A percentile compares a stretch with the other conserved stretches of the same genome.
Conservation (phyloP, 345 rosid genomes). For the Brassica napus region DNA sequence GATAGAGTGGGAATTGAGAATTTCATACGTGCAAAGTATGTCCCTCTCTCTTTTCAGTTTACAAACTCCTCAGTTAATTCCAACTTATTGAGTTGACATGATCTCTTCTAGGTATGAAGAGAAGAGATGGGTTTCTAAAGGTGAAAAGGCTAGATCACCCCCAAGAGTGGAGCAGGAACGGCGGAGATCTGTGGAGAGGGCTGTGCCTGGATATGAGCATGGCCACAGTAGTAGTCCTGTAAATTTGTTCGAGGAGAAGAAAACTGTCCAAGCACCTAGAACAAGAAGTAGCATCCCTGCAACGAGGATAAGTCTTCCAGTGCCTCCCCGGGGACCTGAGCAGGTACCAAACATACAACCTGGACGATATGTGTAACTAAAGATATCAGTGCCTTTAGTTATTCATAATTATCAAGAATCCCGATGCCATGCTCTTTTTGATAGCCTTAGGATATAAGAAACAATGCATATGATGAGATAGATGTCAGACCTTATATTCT, state of each 20-base stretch:
- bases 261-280: conserved; percentile 48
- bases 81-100: conserved; percentile 10
- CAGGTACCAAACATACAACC: conserved; percentile 54
- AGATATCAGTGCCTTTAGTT: conserved; percentile 3
- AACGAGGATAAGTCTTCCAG: conserved; percentile 60
- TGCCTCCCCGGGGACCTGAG: conserved; percentile 72
- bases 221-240: conserved; percentile 52
- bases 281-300: conserved; percentile 50
- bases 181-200: conserved; percentile 63
- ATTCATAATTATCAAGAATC: conserved; percentile 12
- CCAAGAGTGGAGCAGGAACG: conserved; percentile 56
- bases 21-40: conserved; percentile 89
- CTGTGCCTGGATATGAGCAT: conserved; percentile 50
- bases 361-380: not conserved
- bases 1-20: conserved; percentile 95
- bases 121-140: conserved; percentile 84
- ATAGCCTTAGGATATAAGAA: conserved; percentile 8
- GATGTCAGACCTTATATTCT: not conserved
- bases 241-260: conserved; percentile 63
- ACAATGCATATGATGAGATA: conserved; percentile 3
- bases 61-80: not conserved
- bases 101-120: conserved; percentile 51
- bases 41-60: no score
- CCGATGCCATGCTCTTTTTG: conserved; percentile 1
- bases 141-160: conserved; percentile 67